Conservation (phyloP, 2,329 filamentous ascomycete genomes). For the Microsporum canis region DNA sequence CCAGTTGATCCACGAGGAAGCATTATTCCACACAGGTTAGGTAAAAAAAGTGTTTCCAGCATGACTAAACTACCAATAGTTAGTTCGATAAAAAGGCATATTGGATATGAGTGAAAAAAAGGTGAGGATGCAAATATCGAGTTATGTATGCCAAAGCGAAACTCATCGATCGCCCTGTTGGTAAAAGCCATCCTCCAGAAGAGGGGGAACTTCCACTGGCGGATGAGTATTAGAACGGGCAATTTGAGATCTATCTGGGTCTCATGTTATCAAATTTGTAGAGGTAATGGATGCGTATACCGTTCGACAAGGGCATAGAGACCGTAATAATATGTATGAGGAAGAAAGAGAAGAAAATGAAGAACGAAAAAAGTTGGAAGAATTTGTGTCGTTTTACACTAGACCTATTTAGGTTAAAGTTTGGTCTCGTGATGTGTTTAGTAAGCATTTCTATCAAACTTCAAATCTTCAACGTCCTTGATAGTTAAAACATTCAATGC, state of each 20-base stretch:
- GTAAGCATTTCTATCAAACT: too few relatives aligned
- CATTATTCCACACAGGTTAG: not conserved
- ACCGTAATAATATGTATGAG: conserved; percentile 23
- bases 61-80: not conserved
- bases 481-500: too few relatives aligned
- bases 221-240: conserved; percentile 35
- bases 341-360: conserved; percentile 19
- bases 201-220: conserved; percentile 17
- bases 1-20: not conserved
- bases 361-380: conserved; percentile 8
- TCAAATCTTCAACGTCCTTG: too few relatives aligned
- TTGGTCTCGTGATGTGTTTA: not conserved
- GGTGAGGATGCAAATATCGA: not conserved
- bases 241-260: conserved; percentile 29
- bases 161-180: conserved; percentile 22
- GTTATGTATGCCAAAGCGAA: conserved; percentile 37
- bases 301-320: conserved; percentile 36
- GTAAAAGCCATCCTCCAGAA: conserved; percentile 3
- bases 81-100: not conserved
- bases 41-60: not conserved
- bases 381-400: conserved; percentile 9
- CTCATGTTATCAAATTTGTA: conserved; percentile 31
- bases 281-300: conserved; percentile 21
- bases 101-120: not conserved
- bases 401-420: not conserved